Conservation (phyloP, 2,329 filamentous ascomycete genomes). For the Pyrenochaeta sp. region DNA sequence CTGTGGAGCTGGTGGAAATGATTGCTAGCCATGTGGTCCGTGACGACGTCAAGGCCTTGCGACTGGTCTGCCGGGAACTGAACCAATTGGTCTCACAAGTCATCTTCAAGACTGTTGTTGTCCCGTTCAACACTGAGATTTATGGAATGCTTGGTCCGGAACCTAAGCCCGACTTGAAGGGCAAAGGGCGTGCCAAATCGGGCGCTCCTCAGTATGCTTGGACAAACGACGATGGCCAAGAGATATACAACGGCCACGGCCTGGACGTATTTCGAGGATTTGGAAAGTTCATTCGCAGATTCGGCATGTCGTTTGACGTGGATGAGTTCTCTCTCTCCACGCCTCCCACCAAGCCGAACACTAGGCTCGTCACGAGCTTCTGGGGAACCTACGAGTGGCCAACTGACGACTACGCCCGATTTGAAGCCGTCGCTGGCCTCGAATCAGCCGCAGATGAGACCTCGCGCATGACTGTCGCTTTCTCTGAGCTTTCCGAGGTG, state of each 20-base stretch:
- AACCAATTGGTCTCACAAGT: slow-evolving; percentile 64
- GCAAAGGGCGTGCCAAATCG: slow-evolving; percentile 41
- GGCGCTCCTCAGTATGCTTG: slow-evolving; percentile 45
- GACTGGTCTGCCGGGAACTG: slow-evolving; percentile 67
- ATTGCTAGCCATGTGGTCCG: slow-evolving; percentile 65
- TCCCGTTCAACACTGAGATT: slow-evolving; percentile 70
- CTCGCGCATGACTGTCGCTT: slow-evolving; percentile 66
- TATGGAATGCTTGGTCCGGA: slow-evolving; percentile 61
- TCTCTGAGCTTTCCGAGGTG: slow-evolving; percentile 63
- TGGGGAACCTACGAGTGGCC: slow-evolving; percentile 74
- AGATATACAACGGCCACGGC: slow-evolving; percentile 63
- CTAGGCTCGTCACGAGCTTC: too few species aligned
- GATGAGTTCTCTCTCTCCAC: slow-evolving; percentile 59
- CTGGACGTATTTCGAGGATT: slow-evolving; percentile 69
- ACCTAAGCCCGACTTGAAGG: slow-evolving; percentile 43
- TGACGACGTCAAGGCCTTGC: slow-evolving; percentile 66
- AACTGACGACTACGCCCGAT: slow-evolving; percentile 65
- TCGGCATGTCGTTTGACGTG: slow-evolving; percentile 74
- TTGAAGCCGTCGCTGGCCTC: slow-evolving; percentile 64
- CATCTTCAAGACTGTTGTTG: slow-evolving; percentile 69
- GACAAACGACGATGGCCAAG: slow-evolving; percentile 53
- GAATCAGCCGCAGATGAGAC: slow-evolving; percentile 71
- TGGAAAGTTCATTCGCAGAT: slow-evolving; percentile 66
- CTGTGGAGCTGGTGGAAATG: slow-evolving; percentile 68
- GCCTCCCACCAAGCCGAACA: slow-evolving; percentile 66